A percentile compares a stretch with the other conserved stretches of the same genome.
Evolutionary conservation across 2,329 filamentous ascomycete genomes (phyloP).

Genomic region (Fusarium sp.): DNA sequence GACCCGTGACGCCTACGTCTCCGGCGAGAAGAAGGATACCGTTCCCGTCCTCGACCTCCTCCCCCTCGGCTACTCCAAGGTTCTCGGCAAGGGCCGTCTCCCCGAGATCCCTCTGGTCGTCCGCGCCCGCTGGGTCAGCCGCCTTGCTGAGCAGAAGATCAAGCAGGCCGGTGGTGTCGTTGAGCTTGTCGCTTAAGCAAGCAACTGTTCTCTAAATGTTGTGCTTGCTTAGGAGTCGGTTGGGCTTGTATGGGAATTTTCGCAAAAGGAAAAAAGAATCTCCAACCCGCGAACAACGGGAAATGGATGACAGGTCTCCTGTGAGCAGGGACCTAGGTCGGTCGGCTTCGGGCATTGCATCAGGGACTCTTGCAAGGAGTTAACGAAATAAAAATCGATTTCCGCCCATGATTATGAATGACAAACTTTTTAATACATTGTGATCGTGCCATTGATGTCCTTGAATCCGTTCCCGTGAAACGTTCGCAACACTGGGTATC

Average conservation of each 20-base stretch:
- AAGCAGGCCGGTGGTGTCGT: slow-evolving; percentile 95
- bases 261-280: slow-evolving; percentile 40
- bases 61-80: slow-evolving; percentile 96
- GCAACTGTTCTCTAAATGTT: slow-evolving; percentile 25
- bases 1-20: slow-evolving; percentile 91
- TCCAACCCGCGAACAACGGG: slow-evolving; percentile 36
- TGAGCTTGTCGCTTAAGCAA: slow-evolving; percentile 84
- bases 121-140: slow-evolving; percentile 93
- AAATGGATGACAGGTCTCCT: slow-evolving; percentile 35
- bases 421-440: background rate
- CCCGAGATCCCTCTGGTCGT: slow-evolving; percentile 94
- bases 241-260: slow-evolving; percentile 44
- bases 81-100: slow-evolving; percentile 97
- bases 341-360: slow-evolving; percentile 56
- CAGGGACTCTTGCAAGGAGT: slow-evolving; percentile 53
- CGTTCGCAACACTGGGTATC: slow-evolving; percentile 11
- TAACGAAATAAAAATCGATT: slow-evolving; percentile 53
- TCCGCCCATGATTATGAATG: slow-evolving; percentile 45
- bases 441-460: background rate
- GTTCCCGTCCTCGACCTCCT: slow-evolving; percentile 98
- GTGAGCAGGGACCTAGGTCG: slow-evolving; percentile 44
- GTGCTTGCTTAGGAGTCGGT: slow-evolving; percentile 42
- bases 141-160: slow-evolving; percentile 98
- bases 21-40: slow-evolving; percentile 82
- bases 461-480: background rate